Percentiles rank a stretch among this genome's conserved stretches.
Evolutionary conservation across 257 asterid species (phyloP).

Genomic region (Buddleja alternifolia): DNA sequence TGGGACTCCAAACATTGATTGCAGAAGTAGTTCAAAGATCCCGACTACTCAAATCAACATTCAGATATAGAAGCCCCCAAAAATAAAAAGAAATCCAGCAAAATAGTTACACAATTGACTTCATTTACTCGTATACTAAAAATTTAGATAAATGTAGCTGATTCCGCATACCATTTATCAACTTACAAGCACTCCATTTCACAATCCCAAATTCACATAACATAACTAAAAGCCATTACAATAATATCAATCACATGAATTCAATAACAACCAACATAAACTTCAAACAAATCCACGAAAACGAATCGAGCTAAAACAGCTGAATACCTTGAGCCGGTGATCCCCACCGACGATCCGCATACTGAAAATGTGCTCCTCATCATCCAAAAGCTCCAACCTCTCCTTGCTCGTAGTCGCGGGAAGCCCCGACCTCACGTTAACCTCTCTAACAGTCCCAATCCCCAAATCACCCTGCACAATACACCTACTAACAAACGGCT

Average conservation of each 20-base stretch:
- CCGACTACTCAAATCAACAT: background rate
- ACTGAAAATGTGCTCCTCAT: conserved; percentile 76
- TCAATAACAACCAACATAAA: conserved; percentile 9
- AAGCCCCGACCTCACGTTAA: conserved; percentile 81
- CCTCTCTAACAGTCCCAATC: conserved; percentile 88
- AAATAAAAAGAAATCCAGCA: background rate
- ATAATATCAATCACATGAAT: background rate
- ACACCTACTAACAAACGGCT: conserved; percentile 89
- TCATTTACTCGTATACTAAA: conserved; percentile 1
- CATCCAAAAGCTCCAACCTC: conserved; percentile 79
- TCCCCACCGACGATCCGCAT: conserved; percentile 91
- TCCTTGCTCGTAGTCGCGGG: conserved; percentile 93
- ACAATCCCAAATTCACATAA: background rate
- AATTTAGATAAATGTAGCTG: conserved; percentile 25
- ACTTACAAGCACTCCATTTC: background rate
- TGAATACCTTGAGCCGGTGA: conserved; percentile 83
- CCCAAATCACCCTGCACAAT: conserved; percentile 72
- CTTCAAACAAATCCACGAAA: background rate
- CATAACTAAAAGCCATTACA: background rate
- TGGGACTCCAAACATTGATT: background rate
- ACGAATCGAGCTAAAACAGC: background rate
- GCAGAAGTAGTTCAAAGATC: background rate
- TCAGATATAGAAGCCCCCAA: background rate
- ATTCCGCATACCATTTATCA: background rate
- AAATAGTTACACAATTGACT: background rate